Percentiles rank a stretch among this genome's conserved stretches.
Evolutionary conservation across 2,329 filamentous ascomycete genomes (phyloP).

Genomic region (Verticillium zaregamsianum): DNA sequence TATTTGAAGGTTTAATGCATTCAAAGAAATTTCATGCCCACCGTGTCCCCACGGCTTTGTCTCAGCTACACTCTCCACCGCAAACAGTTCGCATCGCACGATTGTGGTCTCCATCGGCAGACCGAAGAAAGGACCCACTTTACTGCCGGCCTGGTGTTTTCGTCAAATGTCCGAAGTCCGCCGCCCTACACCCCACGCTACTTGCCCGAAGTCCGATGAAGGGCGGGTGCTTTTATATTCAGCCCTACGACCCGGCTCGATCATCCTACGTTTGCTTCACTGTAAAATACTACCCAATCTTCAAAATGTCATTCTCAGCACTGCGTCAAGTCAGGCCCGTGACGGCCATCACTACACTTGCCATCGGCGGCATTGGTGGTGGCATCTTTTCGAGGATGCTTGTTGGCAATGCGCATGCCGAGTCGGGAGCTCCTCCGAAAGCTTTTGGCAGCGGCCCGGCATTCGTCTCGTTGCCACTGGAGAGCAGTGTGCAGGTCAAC

Average conservation of each 20-base stretch:
- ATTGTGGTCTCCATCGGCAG: too few relatives aligned
- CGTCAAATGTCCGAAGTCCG: background rate
- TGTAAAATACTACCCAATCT: background rate
- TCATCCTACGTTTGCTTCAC: background rate
- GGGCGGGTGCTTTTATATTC: too few relatives aligned
- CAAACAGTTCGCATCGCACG: too few relatives aligned
- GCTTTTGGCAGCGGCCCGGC: background rate
- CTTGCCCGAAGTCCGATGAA: too few relatives aligned
- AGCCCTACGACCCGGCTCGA: too few relatives aligned
- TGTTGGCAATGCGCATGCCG: background rate
- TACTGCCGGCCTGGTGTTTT: too few relatives aligned
- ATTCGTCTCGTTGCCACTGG: slow-evolving; percentile 1
- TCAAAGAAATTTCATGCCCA: too few relatives aligned
- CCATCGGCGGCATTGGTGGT: background rate
- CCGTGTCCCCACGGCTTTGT: too few relatives aligned
- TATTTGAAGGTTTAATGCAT: too few relatives aligned
- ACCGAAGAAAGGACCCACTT: too few relatives aligned
- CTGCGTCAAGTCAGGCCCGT: background rate
- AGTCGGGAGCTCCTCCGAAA: background rate
- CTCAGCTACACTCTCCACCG: too few relatives aligned
- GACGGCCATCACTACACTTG: background rate
- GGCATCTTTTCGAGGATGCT: background rate
- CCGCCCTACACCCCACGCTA: too few relatives aligned
- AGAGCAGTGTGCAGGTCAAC: slow-evolving; percentile 1
- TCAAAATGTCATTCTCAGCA: background rate